phyloP scores from a whole-genome alignment of 2,329 filamentous ascomycete species.

The Curvularia sp. region DNA sequence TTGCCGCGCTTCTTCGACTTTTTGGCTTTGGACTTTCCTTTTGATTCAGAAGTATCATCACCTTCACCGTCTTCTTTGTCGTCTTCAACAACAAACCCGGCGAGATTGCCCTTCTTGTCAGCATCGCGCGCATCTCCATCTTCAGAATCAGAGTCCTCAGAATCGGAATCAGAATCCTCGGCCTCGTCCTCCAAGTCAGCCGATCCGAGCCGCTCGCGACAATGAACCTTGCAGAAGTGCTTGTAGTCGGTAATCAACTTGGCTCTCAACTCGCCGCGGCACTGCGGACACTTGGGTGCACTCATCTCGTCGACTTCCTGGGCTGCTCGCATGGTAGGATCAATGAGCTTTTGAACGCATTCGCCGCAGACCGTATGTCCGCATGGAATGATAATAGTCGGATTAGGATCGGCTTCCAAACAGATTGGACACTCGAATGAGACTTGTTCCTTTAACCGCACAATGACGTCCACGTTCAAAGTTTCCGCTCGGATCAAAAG shows the following conservation, averaged over 20 bases:
- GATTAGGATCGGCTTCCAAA: conserved; percentile 76
- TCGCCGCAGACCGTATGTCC: conserved; percentile 81
- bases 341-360: conserved; percentile 73
- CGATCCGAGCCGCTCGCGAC: conserved; percentile 59
- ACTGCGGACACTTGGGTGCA: conserved; percentile 74
- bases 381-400: conserved; percentile 80
- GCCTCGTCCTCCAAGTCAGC: conserved; percentile 32
- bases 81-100: conserved; percentile 65
- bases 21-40: conserved; percentile 36
- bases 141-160: conserved; percentile 42
- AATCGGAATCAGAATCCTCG: conserved; percentile 41
- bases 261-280: conserved; percentile 70
- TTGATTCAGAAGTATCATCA: conserved; percentile 1
- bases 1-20: conserved; percentile 17
- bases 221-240: conserved; percentile 76
- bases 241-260: conserved; percentile 75
- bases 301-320: conserved; percentile 63
- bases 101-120: conserved; percentile 48
- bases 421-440: conserved; percentile 83
- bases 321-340: conserved; percentile 58
- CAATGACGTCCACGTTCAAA: conserved; percentile 66
- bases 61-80: conserved; percentile 40
- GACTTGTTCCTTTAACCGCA: conserved; percentile 67
- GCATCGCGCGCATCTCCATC: conserved; percentile 45
- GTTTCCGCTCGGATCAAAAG: conserved; percentile 68